Evolutionary conservation across 2,329 filamentous ascomycete species (phyloP).

Genomic region (Tricladium varicosporioides): DNA sequence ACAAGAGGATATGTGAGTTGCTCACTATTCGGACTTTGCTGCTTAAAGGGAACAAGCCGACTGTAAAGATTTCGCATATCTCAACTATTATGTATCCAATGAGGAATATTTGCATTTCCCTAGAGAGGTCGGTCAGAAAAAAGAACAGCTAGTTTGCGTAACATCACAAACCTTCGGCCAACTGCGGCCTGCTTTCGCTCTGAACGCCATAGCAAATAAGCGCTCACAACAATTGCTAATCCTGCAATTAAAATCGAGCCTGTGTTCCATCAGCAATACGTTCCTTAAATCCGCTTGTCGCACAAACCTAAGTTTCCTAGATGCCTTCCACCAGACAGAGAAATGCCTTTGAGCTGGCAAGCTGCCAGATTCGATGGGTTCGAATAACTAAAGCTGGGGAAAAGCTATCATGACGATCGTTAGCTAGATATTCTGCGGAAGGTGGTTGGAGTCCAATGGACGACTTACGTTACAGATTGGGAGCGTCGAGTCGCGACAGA

Average conservation of each 20-base stretch:
- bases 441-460: constrained; percentile 5
- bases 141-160: background rate
- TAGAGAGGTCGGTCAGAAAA: constrained; percentile 37
- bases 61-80: constrained; percentile 95
- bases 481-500: constrained; percentile 80
- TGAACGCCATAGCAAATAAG: constrained; percentile 73
- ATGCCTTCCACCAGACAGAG: constrained; percentile 60
- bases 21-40: constrained; percentile 69
- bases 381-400: constrained; percentile 42
- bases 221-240: constrained; percentile 67
- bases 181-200: constrained; percentile 92
- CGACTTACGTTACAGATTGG: constrained; percentile 78
- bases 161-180: constrained; percentile 69
- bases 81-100: constrained; percentile 80
- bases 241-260: constrained; percentile 85
- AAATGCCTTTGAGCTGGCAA: constrained; percentile 75
- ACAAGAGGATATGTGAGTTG: constrained; percentile 20
- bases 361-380: constrained; percentile 45
- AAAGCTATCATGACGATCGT: constrained; percentile 51
- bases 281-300: constrained; percentile 1
- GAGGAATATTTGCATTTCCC: constrained; percentile 96
- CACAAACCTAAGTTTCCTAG: constrained; percentile 79
- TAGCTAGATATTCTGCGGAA: constrained; percentile 12
- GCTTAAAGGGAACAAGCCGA: constrained; percentile 81
- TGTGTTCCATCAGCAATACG: constrained; percentile 39